Evolutionary conservation across 495 filamentous ascomycete species (phyloP), one percentile per base, ranked within the genome.

Genomic region (Talaromyces trachyspermus): DNA sequence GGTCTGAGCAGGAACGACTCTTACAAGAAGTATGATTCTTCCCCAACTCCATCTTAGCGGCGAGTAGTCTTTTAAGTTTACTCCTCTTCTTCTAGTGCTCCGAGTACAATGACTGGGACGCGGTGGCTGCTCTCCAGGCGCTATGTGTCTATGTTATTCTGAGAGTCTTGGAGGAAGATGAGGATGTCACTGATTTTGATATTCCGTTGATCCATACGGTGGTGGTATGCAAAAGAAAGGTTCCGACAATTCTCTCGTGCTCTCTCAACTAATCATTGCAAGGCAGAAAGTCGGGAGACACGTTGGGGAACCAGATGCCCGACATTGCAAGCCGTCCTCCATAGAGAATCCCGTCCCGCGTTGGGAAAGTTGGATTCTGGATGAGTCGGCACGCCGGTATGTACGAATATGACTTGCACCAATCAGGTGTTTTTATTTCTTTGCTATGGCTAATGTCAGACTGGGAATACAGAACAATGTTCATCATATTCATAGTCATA

Each of bases 321-420:
- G 38, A 41, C 38, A 41, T 41, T 23, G 38, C 19, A 23, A 25
- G 1, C 22, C 20, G 5, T 27, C 18, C 15, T 26, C 39, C 3
- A 14, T 14, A 27, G 22, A 42, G 12, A 42, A 42, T 12, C 24
- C 39, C 2, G 15, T 25, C 10, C 22, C 39, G 25, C 20, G 12
- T 2, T 42, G 39, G 39, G 39, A 42, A 14, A 42, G 24, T 20
- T 42, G 39, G 39, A 27, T 42, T 9, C 12, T 42, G n/a, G 39
- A 42, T 18, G 39, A 42, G 39, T 42, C 39, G n/a, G n/a, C 15
- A 26, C 39, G 39, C 12, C 39, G 39, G 39, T 26, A 42, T 26
- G 39, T 23, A 42, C 4, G 14, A 6, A 27, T 27, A 15, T 25
- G 12, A 11, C 22, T 27, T 19, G 5, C n/a, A 18, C 22, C n/a